Evolutionary conservation across 2,329 filamentous ascomycete species (phyloP), one percentile per base, ranked within the genome.

Genomic region (Pseudopyricularia cyperi): DNA sequence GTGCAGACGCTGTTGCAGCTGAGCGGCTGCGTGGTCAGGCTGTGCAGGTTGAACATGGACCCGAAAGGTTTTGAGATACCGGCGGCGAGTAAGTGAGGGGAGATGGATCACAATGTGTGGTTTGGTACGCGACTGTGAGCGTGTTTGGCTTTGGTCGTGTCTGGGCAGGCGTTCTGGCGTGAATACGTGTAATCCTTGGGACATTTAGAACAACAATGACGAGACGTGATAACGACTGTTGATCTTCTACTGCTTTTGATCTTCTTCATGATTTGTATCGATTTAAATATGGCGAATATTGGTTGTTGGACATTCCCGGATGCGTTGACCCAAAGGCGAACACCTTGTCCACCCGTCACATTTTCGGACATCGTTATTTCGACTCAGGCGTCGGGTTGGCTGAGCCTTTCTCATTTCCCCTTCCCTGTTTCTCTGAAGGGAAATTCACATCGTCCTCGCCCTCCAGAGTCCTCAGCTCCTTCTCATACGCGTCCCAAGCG

Each of bases 31-130:
- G 77, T 98, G 22, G 89, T 88, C 15, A 83, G 91, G 61, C 74
- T 98, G 53, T 93, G 89, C 71, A 95, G 86, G 73, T 83, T 97
- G 66, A 96, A 96, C 67, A 97, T 98, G 91, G 87, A 95, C 62
- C 86, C 89, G 3, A 83, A 86, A 65, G 77, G 85, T 55, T 96
- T 96, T 63, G 73, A 75, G 59, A 35, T 33, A 26, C 39, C 49
- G n/a, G 56, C 62, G 37, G 53, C 65, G 17, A 61, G 63, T 47
- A 69, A 65, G 60, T 69, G 60, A 63, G 50, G 22, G 39, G 2
- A 24, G 39, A 26, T 6, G 15, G 24, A 6, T 24, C 7, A 44
- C 12, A 24, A 24, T 15, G 12, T 12, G 24, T 28, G 22, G 5
- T 19, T 35, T 44, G 39, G 12, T 24, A 26, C 19, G 19, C 39